Evolutionary conservation across 805 yeast genomes (phyloP).

Genomic region (Candida fluviatilis): DNA sequence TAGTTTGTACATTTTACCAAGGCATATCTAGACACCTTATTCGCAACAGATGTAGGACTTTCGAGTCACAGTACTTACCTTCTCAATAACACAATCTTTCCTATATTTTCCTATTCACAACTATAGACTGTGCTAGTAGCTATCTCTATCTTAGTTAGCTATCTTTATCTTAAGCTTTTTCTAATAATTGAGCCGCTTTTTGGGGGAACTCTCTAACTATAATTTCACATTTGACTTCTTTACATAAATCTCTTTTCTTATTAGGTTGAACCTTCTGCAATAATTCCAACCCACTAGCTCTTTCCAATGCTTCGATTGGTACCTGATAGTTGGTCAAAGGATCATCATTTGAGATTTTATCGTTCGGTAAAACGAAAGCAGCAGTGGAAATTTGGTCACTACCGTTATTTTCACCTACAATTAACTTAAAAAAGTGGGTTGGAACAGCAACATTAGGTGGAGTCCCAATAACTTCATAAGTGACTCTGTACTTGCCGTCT

Average conservation of each 20-base stretch:
- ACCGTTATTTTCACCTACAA: slow-evolving; percentile 69
- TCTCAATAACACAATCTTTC: no score
- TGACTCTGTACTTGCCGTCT: slow-evolving; percentile 82
- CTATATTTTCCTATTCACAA: no score
- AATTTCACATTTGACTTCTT: slow-evolving; percentile 74
- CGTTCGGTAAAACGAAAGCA: slow-evolving; percentile 93
- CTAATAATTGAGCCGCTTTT: slow-evolving; percentile 15
- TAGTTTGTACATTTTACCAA: not conserved
- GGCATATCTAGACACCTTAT: not conserved
- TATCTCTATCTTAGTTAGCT: no score
- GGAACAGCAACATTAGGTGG: slow-evolving; percentile 98
- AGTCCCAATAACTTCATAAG: slow-evolving; percentile 90
- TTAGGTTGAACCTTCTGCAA: slow-evolving; percentile 61
- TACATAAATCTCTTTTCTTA: slow-evolving; percentile 63
- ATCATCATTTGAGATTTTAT: slow-evolving; percentile 62
- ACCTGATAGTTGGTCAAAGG: slow-evolving; percentile 78
- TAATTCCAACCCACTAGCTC: slow-evolving; percentile 80
- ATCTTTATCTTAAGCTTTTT: not conserved
- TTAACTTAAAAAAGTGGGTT: slow-evolving; percentile 89
- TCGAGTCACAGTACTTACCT: no score
- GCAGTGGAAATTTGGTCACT: slow-evolving; percentile 62
- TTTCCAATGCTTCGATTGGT: slow-evolving; percentile 85
- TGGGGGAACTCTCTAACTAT: slow-evolving; percentile 76
- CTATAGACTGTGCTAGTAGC: no score
- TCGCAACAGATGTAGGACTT: no score